These are phyloP conservation scores for Hordeum vulgare DNA, from an alignment of 176 grass and related monocot genomes.

Conservation along the genomic window MorexV3_pseudomolecules_assembly NC_058519.1:641990777-641991276, in stretches of 20 bases:
- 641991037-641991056: background rate
- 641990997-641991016: conserved; percentile 20
- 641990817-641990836: conserved; percentile 55
- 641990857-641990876: conserved; percentile 56
- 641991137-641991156: background rate
- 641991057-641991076: background rate
- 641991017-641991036: conserved; percentile 25
- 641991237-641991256: too few relatives aligned
- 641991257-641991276: too few relatives aligned
- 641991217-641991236: background rate
- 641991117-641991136: background rate
- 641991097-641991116: background rate
- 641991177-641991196: background rate
- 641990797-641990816: background rate
- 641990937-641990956: conserved; percentile 43
- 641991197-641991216: background rate
- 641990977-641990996: conserved; percentile 16
- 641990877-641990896: conserved; percentile 46
- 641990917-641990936: conserved; percentile 34
- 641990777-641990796: conserved; percentile 51
- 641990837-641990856: conserved; percentile 71
- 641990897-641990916: conserved; percentile 57
- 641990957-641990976: background rate
- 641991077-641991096: background rate
- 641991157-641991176: background rate